Conservation (phyloP, 208 protist species). For the Leptomonas pyrrhocoris region DNA sequence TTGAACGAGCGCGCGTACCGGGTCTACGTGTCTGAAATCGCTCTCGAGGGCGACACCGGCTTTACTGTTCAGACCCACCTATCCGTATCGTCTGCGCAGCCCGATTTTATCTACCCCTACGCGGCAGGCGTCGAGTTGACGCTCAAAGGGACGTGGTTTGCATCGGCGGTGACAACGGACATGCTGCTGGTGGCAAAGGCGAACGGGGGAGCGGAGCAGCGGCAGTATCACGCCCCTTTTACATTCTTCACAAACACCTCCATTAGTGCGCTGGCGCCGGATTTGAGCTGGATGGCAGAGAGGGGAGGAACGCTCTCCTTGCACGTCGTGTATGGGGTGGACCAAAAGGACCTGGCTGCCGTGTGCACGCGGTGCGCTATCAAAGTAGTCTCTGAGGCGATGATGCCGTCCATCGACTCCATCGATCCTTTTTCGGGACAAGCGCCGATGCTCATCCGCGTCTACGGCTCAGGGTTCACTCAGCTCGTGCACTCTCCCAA, state of each 20-base stretch:
- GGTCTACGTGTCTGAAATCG: conserved; percentile 34
- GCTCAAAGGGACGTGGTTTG: conserved; percentile 27
- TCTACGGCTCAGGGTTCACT: conserved; percentile 51
- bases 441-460: conserved; percentile 38
- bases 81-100: conserved; percentile 5
- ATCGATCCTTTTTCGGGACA: conserved; percentile 38
- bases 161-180: background rate
- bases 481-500: conserved; percentile 34
- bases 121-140: conserved; percentile 25
- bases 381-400: conserved; percentile 4
- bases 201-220: background rate
- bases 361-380: conserved; percentile 13
- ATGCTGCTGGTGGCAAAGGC: conserved; percentile 17
- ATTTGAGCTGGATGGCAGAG: conserved; percentile 26
- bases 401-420: conserved; percentile 40
- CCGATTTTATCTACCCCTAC: conserved; percentile 37
- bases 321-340: conserved; percentile 9
- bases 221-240: background rate
- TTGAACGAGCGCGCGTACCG: conserved; percentile 23
- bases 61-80: conserved; percentile 26
- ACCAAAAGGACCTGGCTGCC: background rate
- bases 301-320: conserved; percentile 6
- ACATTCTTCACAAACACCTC: background rate
- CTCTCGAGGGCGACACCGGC: conserved; percentile 22
- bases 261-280: conserved; percentile 10